Base-by-base conservation (phyloP, 106 monocot species). In the Cymbidium sinense region DNA sequence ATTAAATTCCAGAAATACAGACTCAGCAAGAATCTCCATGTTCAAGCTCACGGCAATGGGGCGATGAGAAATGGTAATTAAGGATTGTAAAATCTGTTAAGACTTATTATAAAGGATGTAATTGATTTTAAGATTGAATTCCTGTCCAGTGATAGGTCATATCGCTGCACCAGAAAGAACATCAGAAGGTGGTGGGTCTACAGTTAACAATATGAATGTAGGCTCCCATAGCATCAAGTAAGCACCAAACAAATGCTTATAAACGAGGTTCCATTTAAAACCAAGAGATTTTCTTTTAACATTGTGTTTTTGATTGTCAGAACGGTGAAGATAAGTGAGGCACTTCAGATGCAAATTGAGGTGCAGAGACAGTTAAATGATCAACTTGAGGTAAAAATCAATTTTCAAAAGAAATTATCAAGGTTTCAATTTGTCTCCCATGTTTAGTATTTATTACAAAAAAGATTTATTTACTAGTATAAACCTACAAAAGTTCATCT, bases 261-360 rank as follows among this genome's bases (percentile, higher is more conserved):
- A 29, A 77, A 18, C 30, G 11, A 52, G 17, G 31, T 67, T 67
- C 25, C 13, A 35, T n/a, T n/a, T n/a, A 20, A 34, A 67, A 17
- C 5, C 11, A 67, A 76, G n/a, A 79, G 30, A 74, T 50, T 28
- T 43, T 37, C 28, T 71, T 0, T 43, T 7, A 74, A 30, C 20
- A 10, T 0, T 47, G 37, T 80, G n/a, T n/a, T n/a, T n/a, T n/a
- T n/a, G n/a, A 1, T 28, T 70, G 2, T 76, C 82, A 89, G 91
- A 74, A 82, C 62, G 72, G 61, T 91, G 80, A 85, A 89, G 76
- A 94, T 94, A 79, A 81, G 85, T 76, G 91, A 94, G 82, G 91
- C 91, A 70, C 82, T 94, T 31, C 89, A 86, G 78, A 85, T 94
- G 91, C 91, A 94, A 84, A 91, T 91, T 76, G 91, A 94, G 82